Base-by-base conservation (phyloP, 371 early-diverging fungal genomes). In the Syncephalastrum racemosum region DNA sequence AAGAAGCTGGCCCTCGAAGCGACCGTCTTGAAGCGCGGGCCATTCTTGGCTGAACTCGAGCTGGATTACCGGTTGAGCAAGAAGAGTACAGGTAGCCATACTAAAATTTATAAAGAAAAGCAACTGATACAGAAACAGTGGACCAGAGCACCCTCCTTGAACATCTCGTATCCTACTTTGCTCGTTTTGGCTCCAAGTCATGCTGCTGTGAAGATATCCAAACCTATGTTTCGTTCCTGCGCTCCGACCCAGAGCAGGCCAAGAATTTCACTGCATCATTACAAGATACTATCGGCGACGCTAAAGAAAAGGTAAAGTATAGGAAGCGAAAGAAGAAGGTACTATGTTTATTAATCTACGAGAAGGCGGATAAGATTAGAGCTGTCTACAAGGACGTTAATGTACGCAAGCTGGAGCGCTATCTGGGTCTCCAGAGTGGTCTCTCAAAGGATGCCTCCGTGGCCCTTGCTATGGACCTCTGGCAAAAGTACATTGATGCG, bases 191-290 rank as follows among this genome's bases (percentile, higher is more conserved):
- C 18, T 72, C 81, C 18, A 85, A 85, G 56, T 67, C 78, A 8
- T 86, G 85, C 62, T 90, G 87, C 58, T 92, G 90, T 71, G 90
- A 90, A 55, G 94, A 94, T 64, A 63, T 94, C 16, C 75, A 79
- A 25, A 61, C 68, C 4, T 91, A 89, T 61, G 60, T 88, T n/a
- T 23, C 59, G 1, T 55, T 61, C 70, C 64, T 77, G 63, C 46
- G 63, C 58, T 23, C 16, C 10, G 55, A 67, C 45, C 15, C 24
- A 1, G 66, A 66, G 23, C 66, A 64, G 5, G 60, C 80, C 13
- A 56, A 53, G 7, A 51, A 43, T 4, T 74, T 83, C 27, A 63
- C 85, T 46, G 56, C 66, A 18, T 50, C 58, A 8, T 50, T 84
- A 23, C 58, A 66, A 31, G 53, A 64, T 2, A 63, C 69, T 7